These are phyloP conservation scores for Selenicereus undatus DNA, from an alignment of 148 eudicot genomes.

Conservation along the genomic window DNA sequence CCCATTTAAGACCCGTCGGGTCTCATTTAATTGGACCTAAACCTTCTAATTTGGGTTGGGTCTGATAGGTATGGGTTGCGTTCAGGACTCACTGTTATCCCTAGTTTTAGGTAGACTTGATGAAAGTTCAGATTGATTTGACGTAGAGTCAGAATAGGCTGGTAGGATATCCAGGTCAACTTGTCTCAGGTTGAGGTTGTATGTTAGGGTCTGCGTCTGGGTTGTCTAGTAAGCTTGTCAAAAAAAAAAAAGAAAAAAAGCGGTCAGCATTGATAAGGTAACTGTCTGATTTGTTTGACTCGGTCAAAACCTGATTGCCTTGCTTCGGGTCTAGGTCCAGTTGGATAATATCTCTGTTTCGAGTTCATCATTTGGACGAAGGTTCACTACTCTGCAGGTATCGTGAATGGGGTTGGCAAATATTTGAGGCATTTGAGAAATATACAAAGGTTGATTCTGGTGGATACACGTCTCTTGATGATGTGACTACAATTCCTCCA, in stretches of 20 bases:
- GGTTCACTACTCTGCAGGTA: constrained; percentile 50
- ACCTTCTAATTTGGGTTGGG: no score
- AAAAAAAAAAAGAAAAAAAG: background rate
- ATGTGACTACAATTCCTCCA: constrained; percentile 87
- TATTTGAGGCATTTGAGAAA: constrained; percentile 92
- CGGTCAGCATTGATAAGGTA: background rate
- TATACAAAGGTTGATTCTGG: constrained; percentile 86
- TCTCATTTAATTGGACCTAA: no score
- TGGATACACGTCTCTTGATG: constrained; percentile 87
- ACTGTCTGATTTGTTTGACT: background rate
- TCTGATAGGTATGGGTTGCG: no score
- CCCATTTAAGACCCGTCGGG: no score
- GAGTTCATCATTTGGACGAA: constrained; percentile 4
- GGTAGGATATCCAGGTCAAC: background rate
- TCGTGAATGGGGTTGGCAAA: constrained; percentile 98
- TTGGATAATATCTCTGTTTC: background rate
- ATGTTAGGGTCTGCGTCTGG: background rate
- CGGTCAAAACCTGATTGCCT: background rate
- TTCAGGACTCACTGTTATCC: no score
- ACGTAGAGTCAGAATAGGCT: background rate
- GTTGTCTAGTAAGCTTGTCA: background rate
- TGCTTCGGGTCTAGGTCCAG: background rate
- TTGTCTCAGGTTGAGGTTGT: background rate
- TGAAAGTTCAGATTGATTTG: background rate
- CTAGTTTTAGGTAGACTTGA: background rate